phyloP scores from a whole-genome alignment of 192 early-diverging fungal species.

The Gryganskiella cystojenkinii region DNA sequence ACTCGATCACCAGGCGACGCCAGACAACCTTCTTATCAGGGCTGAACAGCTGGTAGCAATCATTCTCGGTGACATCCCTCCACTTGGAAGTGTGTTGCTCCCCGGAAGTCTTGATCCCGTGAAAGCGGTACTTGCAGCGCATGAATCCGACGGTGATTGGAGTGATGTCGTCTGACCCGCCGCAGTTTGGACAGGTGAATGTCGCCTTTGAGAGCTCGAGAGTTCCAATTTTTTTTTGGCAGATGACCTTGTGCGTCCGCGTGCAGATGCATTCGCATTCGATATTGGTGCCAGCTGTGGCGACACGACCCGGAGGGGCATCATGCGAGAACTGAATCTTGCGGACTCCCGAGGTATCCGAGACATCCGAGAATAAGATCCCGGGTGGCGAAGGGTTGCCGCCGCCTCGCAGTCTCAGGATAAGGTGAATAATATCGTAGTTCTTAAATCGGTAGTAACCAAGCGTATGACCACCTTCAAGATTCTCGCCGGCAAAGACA shows the following conservation, averaged over 20 bases:
- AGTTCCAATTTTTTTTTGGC: background rate
- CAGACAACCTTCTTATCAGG: background rate
- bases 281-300: conserved; percentile 1
- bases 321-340: background rate
- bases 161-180: background rate
- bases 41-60: background rate
- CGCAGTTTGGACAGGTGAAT: conserved; percentile 11
- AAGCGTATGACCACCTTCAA: conserved; percentile 72
- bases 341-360: background rate
- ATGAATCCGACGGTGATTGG: conserved; percentile 9
- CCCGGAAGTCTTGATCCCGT: conserved; percentile 5
- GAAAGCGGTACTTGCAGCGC: conserved; percentile 22
- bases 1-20: conserved; percentile 19
- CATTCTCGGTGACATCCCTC: background rate
- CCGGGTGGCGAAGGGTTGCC: too few species aligned
- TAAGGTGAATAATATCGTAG: background rate
- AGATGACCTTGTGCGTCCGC: background rate
- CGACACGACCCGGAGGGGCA: background rate
- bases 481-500: conserved; percentile 79
- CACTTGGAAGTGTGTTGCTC: conserved; percentile 3
- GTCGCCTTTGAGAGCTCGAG: conserved; percentile 1
- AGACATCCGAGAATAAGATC: background rate
- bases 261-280: conserved; percentile 13
- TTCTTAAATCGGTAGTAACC: background rate
- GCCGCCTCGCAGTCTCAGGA: background rate